Percentiles rank a stretch among this genome's conserved stretches.
Conservation (phyloP, 805 yeast species). For the Scheffersomyces stipitis region DNA sequence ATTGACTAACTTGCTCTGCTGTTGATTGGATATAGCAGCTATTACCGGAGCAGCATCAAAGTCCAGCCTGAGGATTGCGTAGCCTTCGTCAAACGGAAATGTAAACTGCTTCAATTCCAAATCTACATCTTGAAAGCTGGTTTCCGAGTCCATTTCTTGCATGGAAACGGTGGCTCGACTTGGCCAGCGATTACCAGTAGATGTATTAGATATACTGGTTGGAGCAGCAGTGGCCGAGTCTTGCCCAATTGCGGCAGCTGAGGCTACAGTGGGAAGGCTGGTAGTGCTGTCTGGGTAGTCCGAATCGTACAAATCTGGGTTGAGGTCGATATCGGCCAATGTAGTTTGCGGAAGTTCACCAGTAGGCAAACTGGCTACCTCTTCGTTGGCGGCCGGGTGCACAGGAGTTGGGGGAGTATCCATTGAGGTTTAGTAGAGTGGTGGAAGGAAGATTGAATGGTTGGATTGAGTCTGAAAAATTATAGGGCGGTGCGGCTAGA, state of each 20-base stretch:
- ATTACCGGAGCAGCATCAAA: constrained; percentile 8
- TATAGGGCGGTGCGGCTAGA: too few species aligned
- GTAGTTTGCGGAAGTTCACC: constrained; percentile 15
- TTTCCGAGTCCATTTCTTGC: background rate
- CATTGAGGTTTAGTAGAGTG: too few species aligned
- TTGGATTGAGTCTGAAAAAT: too few species aligned
- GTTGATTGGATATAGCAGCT: constrained; percentile 24
- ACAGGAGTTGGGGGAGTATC: constrained; percentile 32
- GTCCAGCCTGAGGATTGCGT: constrained; percentile 10
- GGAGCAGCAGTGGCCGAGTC: background rate
- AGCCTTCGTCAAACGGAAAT: constrained; percentile 30
- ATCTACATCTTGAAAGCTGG: constrained; percentile 5
- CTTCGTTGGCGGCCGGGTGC: constrained; percentile 37
- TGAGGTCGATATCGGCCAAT: constrained; percentile 34
- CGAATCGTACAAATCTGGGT: constrained; percentile 36
- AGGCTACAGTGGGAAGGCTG: background rate
- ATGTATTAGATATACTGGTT: too few species aligned
- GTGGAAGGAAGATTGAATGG: too few species aligned
- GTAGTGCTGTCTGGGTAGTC: background rate
- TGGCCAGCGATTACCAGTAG: too few species aligned
- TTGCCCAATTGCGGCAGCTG: background rate
- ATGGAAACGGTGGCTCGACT: too few species aligned
- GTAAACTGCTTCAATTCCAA: constrained; percentile 15
- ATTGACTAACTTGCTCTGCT: constrained; percentile 55
- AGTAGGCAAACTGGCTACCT: constrained; percentile 25